Evolutionary conservation across 495 filamentous ascomycete species (phyloP), one percentile per base, ranked within the genome.

Genomic region (Podospora pseudocomata): DNA sequence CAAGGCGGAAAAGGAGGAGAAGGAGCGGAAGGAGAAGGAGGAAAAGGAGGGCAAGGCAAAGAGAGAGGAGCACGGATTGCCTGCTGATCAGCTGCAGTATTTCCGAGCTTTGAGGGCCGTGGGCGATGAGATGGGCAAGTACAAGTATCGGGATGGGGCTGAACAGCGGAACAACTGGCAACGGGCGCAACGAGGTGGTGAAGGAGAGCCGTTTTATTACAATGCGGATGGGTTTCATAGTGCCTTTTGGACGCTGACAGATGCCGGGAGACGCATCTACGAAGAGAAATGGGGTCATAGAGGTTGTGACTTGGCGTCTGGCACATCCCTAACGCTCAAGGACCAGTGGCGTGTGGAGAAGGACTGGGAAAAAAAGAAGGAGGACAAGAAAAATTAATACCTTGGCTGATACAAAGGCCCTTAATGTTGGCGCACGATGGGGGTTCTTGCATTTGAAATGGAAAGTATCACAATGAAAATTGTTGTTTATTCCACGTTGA

Each of bases 181-280:
- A 68, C 71, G 65, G 2, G 65, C 72, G 28, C 87, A 88, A 74
- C 74, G 63, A 3, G 86, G 87, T 4, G 87, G 86, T 0, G 69
- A 84, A 61, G 85, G 82, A 7, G 87, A 89, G 68, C 85, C 87
- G 19, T 88, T 83, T 64, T 86, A 85, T 67, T 68, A 83, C 19
- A 83, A 87, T 63, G 65, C 81, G 0, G 80, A 81, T 19, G 86
- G 86, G 18, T 88, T 89, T 68, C 79, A 83, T 27, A 74, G 68
- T 4, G 85, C 81, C 4, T 68, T 87, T 2, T 59, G 71, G 60
- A 83, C 81, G 74, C 78, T 80, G 71, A 82, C 84, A 58, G 81
- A 87, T 28, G 74, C 80, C 16, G 86, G 86, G 2, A 72, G 81
- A 32, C 68, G 67, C 5, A 80, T 88, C 18, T 87, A 83, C 68